Conservation (phyloP, 805 yeast species). For the Wickerhamiella occidentalis region DNA sequence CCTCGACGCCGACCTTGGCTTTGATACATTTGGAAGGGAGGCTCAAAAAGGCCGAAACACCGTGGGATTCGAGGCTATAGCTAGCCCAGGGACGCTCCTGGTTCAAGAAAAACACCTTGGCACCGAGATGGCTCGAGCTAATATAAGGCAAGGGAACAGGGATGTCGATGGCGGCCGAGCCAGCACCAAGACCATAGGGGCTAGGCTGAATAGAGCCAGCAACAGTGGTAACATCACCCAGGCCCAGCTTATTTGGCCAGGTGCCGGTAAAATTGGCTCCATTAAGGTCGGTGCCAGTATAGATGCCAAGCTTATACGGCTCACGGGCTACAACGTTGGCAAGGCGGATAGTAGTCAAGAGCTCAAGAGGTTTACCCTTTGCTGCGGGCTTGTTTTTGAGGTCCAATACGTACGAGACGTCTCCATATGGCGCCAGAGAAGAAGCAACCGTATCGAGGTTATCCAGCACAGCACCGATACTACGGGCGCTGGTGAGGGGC, state of each 20-base stretch:
- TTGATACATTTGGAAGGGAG: conserved; percentile 24
- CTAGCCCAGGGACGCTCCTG: conserved; percentile 44
- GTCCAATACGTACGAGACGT: conserved; percentile 13
- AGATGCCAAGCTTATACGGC: conserved; percentile 12
- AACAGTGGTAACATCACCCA: conserved; percentile 19
- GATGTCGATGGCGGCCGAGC: conserved; percentile 15
- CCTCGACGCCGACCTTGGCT: conserved; percentile 41
- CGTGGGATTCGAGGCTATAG: conserved; percentile 40
- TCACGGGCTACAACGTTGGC: conserved; percentile 13
- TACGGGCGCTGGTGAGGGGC: conserved; percentile 21
- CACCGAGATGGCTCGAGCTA: conserved; percentile 19
- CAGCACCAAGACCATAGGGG: conserved; percentile 19
- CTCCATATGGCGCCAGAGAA: conserved; percentile 18
- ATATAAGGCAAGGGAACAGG: conserved; percentile 20
- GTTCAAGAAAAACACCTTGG: conserved; percentile 34
- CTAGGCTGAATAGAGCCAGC: conserved; percentile 15
- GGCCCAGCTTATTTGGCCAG: conserved; percentile 18
- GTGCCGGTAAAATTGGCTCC: conserved; percentile 14
- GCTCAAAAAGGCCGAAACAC: conserved; percentile 31
- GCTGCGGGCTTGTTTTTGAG: conserved; percentile 4
- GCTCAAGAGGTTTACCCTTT: conserved; percentile 5
- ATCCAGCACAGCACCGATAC: conserved; percentile 20
- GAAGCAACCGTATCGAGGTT: conserved; percentile 21
- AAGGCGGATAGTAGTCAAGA: conserved; percentile 8
- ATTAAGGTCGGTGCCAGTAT: conserved; percentile 15